Evolutionary conservation across 768 basidiomycete species (phyloP).

Genomic region (Phlegmacium glaucopus): DNA sequence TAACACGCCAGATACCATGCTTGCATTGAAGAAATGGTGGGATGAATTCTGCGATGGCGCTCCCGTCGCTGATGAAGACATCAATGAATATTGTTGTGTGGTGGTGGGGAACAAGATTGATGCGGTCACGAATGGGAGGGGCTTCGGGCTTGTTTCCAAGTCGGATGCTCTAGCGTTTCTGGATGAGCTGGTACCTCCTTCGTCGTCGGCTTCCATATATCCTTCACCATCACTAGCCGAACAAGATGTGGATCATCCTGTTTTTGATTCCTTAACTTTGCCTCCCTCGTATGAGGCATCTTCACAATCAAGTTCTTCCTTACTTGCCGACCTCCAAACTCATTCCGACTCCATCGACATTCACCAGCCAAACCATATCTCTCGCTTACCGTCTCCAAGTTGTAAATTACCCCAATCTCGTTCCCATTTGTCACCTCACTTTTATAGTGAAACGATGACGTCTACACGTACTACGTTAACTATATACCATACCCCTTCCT

Average conservation of each 20-base stretch:
- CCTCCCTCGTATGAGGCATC: neutral
- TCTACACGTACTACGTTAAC: slow-evolving; percentile 57
- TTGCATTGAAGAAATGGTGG: slow-evolving; percentile 73
- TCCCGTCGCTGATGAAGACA: slow-evolving; percentile 62
- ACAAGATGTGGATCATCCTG: neutral
- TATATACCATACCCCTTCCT: slow-evolving; percentile 76
- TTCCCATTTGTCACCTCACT: slow-evolving; percentile 42
- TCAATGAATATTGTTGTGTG: slow-evolving; percentile 64
- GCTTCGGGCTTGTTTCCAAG: slow-evolving; percentile 25
- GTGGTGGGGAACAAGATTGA: slow-evolving; percentile 83
- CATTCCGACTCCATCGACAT: slow-evolving; percentile 29
- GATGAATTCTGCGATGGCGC: slow-evolving; percentile 64
- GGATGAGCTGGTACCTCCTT: slow-evolving; percentile 52
- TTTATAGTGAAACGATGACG: slow-evolving; percentile 49
- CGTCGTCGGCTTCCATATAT: slow-evolving; percentile 3
- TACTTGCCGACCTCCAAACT: slow-evolving; percentile 4
- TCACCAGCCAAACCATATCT: slow-evolving; percentile 9
- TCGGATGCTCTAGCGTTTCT: slow-evolving; percentile 52
- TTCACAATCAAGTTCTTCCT: slow-evolving; percentile 1
- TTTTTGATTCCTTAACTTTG: neutral
- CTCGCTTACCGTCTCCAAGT: slow-evolving; percentile 24
- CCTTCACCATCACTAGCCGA: slow-evolving; percentile 8
- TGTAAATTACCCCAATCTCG: slow-evolving; percentile 36
- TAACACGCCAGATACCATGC: slow-evolving; percentile 58
- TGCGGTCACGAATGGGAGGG: slow-evolving; percentile 28